Conservation (phyloP, 1,284 basidiomycete species). For the Cystobasidium sp. region DNA sequence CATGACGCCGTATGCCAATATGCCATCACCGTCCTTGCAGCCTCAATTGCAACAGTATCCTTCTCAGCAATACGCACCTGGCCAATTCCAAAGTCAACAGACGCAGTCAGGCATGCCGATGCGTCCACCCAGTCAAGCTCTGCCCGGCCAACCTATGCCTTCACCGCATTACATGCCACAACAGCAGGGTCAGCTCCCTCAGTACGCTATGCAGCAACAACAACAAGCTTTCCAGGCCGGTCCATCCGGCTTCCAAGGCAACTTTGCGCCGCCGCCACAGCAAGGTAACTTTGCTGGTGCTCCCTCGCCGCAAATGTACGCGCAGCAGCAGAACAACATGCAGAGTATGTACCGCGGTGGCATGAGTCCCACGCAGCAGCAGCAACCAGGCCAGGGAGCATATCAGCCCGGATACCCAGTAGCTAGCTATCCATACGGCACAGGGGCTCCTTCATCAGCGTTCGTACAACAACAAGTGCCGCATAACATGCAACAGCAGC, state of each 20-base stretch:
- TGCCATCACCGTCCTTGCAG: not conserved
- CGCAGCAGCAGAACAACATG: not conserved
- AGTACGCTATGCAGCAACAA: slow-evolving; percentile 21
- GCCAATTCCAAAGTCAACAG: not conserved
- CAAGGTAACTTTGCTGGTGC: not conserved
- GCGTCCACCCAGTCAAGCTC: not conserved
- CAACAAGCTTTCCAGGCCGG: slow-evolving; percentile 11
- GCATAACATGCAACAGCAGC: slow-evolving; percentile 3
- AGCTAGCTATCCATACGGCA: not conserved
- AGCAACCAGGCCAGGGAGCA: not conserved
- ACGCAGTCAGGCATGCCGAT: not conserved
- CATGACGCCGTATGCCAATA: not conserved
- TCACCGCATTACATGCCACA: slow-evolving; percentile 8
- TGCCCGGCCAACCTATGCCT: not conserved
- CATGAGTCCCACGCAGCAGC: not conserved
- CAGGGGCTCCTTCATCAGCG: not conserved
- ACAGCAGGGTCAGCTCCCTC: not conserved
- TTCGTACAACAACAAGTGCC: not conserved
- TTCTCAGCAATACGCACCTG: not conserved
- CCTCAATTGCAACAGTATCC: slow-evolving; percentile 5
- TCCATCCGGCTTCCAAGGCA: not conserved
- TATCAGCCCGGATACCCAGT: slow-evolving; percentile 1
- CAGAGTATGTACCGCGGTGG: not conserved
- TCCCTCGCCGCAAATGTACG: slow-evolving; percentile 12
- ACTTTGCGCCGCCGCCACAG: not conserved